These are phyloP conservation scores for Moringa oleifera DNA, from an alignment of 345 rosid genomes.

Conservation along the genomic window DNA sequence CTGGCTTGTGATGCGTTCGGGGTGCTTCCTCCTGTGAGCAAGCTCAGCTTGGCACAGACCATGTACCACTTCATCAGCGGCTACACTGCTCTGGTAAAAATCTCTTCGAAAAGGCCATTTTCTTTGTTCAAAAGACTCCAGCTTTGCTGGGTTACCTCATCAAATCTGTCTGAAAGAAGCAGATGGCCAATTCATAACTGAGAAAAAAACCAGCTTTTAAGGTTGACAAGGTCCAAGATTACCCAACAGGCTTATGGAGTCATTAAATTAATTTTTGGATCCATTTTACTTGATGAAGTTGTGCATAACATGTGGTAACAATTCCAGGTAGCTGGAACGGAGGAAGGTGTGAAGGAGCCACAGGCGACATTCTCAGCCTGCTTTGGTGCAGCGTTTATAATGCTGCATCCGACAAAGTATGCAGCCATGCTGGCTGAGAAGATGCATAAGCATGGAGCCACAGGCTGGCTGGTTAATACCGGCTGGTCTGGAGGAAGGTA, in stretches of 20 bases:
- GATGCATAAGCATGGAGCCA: conserved; percentile 90
- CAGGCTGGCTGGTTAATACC: conserved; percentile 96
- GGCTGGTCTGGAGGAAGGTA: conserved; percentile 99
- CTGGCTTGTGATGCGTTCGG: conserved; percentile 97
- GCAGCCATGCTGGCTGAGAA: conserved; percentile 96
- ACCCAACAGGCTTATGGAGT: too few species aligned
- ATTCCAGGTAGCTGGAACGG: conserved; percentile 84
- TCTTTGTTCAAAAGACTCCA: too few species aligned
- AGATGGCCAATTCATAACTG: too few species aligned
- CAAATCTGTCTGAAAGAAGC: too few species aligned
- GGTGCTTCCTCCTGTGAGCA: conserved; percentile 99
- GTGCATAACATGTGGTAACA: too few species aligned
- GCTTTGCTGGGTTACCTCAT: too few species aligned
- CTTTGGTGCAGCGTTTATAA: conserved; percentile 95
- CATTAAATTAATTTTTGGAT: too few species aligned
- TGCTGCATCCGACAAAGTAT: conserved; percentile 97
- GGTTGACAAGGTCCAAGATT: too few species aligned
- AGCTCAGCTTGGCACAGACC: conserved; percentile 80
- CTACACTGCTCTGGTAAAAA: conserved; percentile 83
- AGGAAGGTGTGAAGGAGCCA: conserved; percentile 91
- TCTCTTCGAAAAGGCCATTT: background rate
- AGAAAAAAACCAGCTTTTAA: too few species aligned
- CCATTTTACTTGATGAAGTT: too few species aligned
- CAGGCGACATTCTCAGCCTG: conserved; percentile 96
- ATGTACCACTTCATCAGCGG: conserved; percentile 99